Base-by-base conservation (phyloP, 1,284 basidiomycete genomes). In the Fomitopsis betulina region DNA sequence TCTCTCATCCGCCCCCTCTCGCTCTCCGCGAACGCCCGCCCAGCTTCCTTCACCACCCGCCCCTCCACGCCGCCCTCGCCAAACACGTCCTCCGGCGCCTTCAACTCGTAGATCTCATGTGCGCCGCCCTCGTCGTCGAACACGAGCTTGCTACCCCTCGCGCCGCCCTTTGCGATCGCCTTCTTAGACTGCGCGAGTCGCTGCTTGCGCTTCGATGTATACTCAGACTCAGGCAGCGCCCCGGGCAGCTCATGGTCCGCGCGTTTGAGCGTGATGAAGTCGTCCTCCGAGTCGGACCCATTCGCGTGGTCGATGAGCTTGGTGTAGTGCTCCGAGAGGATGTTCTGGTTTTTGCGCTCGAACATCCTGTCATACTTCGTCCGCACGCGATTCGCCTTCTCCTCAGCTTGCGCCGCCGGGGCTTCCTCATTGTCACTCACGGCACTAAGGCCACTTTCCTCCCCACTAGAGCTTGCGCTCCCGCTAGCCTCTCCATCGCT, bases 311-410 rank as follows among this genome's bases (percentile, higher is more conserved):
- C 90, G 56, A 98, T 79, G 53, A 99, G 86, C 68, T 94, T 94
- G 58, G 80, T 82, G 75, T 98, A 98, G 72, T 98, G 96, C 62
- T 89, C 85, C 0, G 94, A 95, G 19, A 98, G 83, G 55, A 98
- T 90, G 63, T 87, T 91, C 73, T 98, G 96, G 72, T 98, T 98
- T 74, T 93, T 96, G 59, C 96, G 87, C 69, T 93, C 91, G 70
- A 99, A 99, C 94, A 99, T 98, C 55, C 94, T 86, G 73, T 99
- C 97, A 72, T 98, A 98, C 76, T 97, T 98, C 5, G 97, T 98
- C 57, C 93, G 84, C 0, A 95, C 89, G 23, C 70, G 64, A n/a
- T 42, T 60, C 6, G 67, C 23, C 68, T 54, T 55, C 5, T 33
- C 43, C 50, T 33, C 35, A 12, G 25, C 23, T 7, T 33, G 32